These are phyloP conservation scores for Ormosia emarginata DNA, from an alignment of 306 rosid genomes.

Conservation along the genomic window DNA sequence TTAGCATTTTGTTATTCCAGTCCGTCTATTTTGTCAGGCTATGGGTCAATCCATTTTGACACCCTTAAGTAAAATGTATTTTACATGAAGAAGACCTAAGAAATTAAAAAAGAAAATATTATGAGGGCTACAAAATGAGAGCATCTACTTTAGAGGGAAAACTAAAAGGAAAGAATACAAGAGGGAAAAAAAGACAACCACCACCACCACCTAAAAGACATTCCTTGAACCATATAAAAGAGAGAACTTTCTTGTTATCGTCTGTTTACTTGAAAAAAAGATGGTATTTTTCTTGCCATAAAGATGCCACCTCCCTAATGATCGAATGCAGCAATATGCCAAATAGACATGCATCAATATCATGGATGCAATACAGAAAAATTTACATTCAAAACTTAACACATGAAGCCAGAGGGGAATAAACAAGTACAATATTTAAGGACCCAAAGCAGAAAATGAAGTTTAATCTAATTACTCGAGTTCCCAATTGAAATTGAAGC, in stretches of 20 bases:
- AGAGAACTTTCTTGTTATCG: not conserved
- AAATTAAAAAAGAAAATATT: not conserved
- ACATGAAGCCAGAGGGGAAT: not conserved
- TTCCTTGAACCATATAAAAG: not conserved
- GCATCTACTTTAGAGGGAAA: not conserved
- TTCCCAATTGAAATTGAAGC: slow-evolving; percentile 1
- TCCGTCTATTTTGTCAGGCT: no score
- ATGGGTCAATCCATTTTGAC: no score
- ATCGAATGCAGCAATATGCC: not conserved
- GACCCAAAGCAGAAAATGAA: not conserved
- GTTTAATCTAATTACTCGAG: not conserved
- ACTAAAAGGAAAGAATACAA: not conserved
- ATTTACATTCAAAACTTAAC: not conserved
- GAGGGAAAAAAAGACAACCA: no score
- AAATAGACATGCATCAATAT: not conserved
- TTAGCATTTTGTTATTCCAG: no score
- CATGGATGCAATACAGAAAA: not conserved
- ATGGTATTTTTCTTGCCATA: not conserved
- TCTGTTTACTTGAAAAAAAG: not conserved
- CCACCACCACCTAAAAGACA: not conserved
- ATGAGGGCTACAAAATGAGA: not conserved
- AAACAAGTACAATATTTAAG: not conserved
- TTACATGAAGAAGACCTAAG: no score
- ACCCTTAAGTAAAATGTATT: no score
- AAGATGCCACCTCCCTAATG: not conserved